Percentiles rank a stretch among this genome's conserved stretches.
These are phyloP conservation scores for Melaleuca quinquenervia DNA, from an alignment of 345 rosid species.

Conservation along the genomic window DNA sequence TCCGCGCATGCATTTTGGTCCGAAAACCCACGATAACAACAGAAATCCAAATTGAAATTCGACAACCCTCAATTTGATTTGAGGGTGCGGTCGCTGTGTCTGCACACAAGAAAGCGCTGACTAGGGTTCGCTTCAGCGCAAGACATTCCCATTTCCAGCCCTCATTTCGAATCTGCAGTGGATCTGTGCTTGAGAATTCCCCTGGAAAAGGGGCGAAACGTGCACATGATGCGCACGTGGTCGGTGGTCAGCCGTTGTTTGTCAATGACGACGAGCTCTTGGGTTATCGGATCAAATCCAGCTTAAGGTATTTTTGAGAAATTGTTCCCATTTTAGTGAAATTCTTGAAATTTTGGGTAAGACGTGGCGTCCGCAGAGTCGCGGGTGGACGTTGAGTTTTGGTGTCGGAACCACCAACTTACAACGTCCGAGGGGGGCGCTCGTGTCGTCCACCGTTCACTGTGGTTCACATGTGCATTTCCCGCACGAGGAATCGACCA, in stretches of 20 bases:
- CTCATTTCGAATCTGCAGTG: too few species aligned
- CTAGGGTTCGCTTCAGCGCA: background rate
- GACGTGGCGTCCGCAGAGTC: background rate
- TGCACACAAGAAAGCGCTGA: background rate
- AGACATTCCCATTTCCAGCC: background rate
- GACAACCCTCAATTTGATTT: background rate
- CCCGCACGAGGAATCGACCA: background rate
- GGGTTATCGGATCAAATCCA: background rate
- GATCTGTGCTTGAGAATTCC: too few species aligned
- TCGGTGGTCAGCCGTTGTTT: too few species aligned
- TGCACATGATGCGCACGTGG: background rate
- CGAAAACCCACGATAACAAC: background rate
- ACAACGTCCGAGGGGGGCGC: background rate
- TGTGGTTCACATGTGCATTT: background rate
- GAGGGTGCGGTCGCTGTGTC: fast-evolving
- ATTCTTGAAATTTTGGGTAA: background rate
- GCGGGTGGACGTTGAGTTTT: background rate
- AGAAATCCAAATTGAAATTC: background rate
- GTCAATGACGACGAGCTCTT: background rate
- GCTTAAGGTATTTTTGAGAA: background rate
- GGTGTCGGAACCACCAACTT: background rate
- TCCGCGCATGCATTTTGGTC: background rate
- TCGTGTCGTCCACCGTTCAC: background rate
- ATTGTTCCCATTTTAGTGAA: background rate
- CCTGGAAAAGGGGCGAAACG: fast-evolving